A percentile compares a stretch with the other conserved stretches of the same genome.
phyloP scores from a whole-genome alignment of 1,284 basidiomycete species.

The Coniferiporia sulphurascens region DNA sequence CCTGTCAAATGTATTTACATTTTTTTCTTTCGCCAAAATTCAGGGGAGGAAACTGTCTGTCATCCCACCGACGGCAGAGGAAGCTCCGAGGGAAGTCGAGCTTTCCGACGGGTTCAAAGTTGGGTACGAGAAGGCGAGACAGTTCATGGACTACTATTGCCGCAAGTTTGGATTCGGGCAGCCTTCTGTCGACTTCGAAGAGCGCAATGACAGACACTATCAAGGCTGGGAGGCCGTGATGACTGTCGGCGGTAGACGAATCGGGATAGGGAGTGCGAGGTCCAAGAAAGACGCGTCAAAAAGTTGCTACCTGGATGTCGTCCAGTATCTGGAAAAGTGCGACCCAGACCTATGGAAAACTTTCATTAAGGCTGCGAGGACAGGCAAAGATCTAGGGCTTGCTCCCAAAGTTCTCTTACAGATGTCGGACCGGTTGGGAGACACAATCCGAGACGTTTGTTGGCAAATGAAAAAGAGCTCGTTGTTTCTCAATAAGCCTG shows the following conservation, averaged over 20 bases:
- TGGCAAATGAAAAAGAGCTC: conserved; percentile 56
- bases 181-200: conserved; percentile 67
- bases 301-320: conserved; percentile 84
- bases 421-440: conserved; percentile 66
- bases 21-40: background rate
- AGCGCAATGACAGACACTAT: conserved; percentile 26
- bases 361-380: conserved; percentile 56
- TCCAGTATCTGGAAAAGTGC: conserved; percentile 80
- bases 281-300: conserved; percentile 77
- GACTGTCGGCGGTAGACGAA: conserved; percentile 72
- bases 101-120: conserved; percentile 69
- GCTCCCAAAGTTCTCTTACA: conserved; percentile 71
- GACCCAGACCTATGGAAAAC: conserved; percentile 78
- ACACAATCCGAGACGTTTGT: conserved; percentile 72
- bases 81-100: conserved; percentile 24
- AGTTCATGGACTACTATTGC: conserved; percentile 96
- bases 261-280: conserved; percentile 70
- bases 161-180: conserved; percentile 75
- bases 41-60: background rate
- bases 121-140: conserved; percentile 72
- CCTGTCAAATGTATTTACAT: background rate
- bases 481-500: conserved; percentile 46
- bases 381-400: conserved; percentile 64
- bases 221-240: conserved; percentile 77
- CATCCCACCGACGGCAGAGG: background rate